A percentile compares a stretch with the other conserved stretches of the same genome.
phyloP scores from a whole-genome alignment of 2,329 filamentous ascomycete genomes.

The Pseudogymnoascus sp. region DNA sequence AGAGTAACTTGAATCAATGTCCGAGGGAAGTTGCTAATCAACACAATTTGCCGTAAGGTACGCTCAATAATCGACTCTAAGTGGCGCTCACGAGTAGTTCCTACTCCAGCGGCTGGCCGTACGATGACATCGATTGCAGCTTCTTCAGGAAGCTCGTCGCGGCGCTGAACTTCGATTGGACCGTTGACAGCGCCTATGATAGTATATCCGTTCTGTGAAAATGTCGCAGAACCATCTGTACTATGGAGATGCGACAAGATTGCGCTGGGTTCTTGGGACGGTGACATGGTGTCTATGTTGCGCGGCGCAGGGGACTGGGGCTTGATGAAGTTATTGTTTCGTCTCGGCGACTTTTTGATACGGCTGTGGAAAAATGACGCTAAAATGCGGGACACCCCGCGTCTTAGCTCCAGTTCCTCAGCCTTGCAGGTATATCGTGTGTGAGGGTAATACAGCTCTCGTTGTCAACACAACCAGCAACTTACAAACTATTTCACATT shows the following conservation, averaged over 20 bases:
- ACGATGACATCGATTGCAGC: conserved; percentile 85
- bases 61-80: conserved; percentile 69
- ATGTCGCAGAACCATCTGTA: conserved; percentile 72
- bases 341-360: conserved; percentile 7
- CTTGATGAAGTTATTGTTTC: conserved; percentile 3
- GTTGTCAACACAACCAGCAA: conserved; percentile 13
- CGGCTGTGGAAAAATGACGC: conserved; percentile 7
- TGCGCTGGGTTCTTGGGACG: conserved; percentile 36
- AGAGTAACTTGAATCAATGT: conserved; percentile 72
- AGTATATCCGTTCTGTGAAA: conserved; percentile 66
- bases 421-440: conserved; percentile 2
- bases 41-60: conserved; percentile 64
- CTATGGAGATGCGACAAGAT: conserved; percentile 53
- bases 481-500: not conserved
- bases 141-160: conserved; percentile 88
- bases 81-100: conserved; percentile 71
- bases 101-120: conserved; percentile 74
- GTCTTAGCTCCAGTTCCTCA: conserved; percentile 6
- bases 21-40: conserved; percentile 67
- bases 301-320: not conserved
- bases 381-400: conserved; percentile 12
- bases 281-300: conserved; percentile 33
- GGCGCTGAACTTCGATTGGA: conserved; percentile 78
- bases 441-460: not conserved
- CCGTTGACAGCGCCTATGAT: conserved; percentile 85